Conservation (phyloP, 495 filamentous ascomycete genomes). For the Oleoguttula mirabilis region DNA sequence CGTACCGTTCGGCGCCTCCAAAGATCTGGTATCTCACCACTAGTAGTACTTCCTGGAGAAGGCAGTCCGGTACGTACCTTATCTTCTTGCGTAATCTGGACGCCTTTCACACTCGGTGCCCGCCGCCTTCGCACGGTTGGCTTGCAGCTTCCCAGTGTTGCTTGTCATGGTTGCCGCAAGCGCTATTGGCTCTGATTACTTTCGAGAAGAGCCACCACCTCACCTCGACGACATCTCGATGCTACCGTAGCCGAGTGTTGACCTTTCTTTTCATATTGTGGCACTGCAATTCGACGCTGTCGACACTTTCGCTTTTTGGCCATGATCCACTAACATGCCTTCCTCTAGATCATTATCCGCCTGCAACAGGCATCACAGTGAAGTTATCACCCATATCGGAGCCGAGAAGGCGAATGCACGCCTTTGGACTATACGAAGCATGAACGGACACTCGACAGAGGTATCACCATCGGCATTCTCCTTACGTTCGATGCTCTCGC, state of each 20-base stretch:
- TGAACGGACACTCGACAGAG: constrained; percentile 11
- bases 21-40: constrained; percentile 19
- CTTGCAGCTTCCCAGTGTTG: neutral
- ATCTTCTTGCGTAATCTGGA: neutral
- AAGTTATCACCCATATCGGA: neutral
- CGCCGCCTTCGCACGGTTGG: constrained; percentile 5
- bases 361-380: constrained; percentile 7
- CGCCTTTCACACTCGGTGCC: neutral
- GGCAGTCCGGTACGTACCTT: constrained; percentile 17
- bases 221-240: neutral
- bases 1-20: constrained; percentile 12
- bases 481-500: neutral
- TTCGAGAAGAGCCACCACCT: neutral
- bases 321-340: constrained; percentile 12
- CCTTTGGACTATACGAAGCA: constrained; percentile 10
- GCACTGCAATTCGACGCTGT: neutral
- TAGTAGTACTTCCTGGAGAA: constrained; percentile 12
- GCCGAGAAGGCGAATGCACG: constrained; percentile 5
- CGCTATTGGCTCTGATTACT: constrained; percentile 11
- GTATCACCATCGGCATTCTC: constrained; percentile 5
- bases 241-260: neutral
- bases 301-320: neutral
- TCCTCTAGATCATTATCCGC: constrained; percentile 14
- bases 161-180: constrained; percentile 4
- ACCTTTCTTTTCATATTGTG: neutral